phyloP scores from a whole-genome alignment of 129 eudicot species.

The Tanacetum coccineum region DNA sequence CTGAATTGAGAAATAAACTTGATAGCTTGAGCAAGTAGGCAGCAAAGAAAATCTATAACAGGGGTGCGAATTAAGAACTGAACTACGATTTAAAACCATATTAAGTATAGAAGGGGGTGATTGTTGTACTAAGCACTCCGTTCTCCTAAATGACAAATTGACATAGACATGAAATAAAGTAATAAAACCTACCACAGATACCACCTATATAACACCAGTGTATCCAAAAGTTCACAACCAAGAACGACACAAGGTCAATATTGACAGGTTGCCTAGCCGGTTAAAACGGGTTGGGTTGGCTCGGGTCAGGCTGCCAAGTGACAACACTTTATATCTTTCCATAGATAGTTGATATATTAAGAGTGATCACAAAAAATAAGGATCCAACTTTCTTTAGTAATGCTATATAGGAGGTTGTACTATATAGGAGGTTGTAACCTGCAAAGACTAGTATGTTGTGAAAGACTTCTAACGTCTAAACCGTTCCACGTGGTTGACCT shows the following conservation, averaged over 20 bases:
- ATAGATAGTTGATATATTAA: neutral
- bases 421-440: neutral
- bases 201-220: neutral
- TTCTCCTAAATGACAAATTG: neutral
- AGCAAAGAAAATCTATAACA: neutral
- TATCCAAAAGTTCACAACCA: neutral
- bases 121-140: neutral
- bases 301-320: neutral
- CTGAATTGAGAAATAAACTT: too few relatives aligned
- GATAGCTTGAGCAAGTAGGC: too few relatives aligned
- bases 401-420: too few relatives aligned
- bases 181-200: too few relatives aligned
- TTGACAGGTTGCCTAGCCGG: neutral
- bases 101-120: too few relatives aligned
- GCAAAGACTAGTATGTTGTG: slow-evolving; percentile 2
- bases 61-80: too few relatives aligned
- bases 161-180: neutral
- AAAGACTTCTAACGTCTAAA: neutral
- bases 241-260: neutral
- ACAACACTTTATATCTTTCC: neutral
- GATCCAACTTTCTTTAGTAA: too few relatives aligned
- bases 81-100: too few relatives aligned
- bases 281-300: neutral
- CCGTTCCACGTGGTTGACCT: slow-evolving; percentile 7
- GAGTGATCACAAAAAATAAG: neutral